Evolutionary conservation across 1,139 yeast genomes (phyloP).

Genomic region (Pichia sp.): DNA sequence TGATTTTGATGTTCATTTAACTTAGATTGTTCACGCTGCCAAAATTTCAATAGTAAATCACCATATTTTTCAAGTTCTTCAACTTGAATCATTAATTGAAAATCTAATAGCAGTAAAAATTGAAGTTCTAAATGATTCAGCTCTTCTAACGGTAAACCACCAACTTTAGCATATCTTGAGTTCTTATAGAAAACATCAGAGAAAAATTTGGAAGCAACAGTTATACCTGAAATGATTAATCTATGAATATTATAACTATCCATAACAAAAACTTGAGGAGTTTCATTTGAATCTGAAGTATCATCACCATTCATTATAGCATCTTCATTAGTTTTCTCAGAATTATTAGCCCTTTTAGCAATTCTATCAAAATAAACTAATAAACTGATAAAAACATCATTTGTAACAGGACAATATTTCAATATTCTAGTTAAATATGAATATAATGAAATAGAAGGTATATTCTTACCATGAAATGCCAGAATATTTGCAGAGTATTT

Average conservation of each 20-base stretch:
- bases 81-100: conserved; percentile 76
- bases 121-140: conserved; percentile 88
- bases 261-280: conserved; percentile 71
- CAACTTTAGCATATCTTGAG: conserved; percentile 93
- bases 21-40: conserved; percentile 55
- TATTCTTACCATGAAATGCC: conserved; percentile 91
- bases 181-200: conserved; percentile 95
- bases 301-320: conserved; percentile 18
- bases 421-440: conserved; percentile 85
- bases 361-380: conserved; percentile 92
- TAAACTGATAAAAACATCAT: conserved; percentile 85
- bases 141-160: conserved; percentile 93
- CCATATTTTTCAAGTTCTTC: conserved; percentile 92
- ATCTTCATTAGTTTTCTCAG: conserved; percentile 24
- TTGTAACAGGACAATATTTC: conserved; percentile 95
- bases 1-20: background rate
- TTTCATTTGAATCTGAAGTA: conserved; percentile 11
- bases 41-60: conserved; percentile 73
- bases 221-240: conserved; percentile 89
- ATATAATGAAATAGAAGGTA: conserved; percentile 87
- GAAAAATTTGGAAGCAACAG: conserved; percentile 92
- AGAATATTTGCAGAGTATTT: conserved; percentile 66
- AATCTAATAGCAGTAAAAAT: conserved; percentile 76
- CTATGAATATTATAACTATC: conserved; percentile 94
- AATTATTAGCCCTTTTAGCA: conserved; percentile 75